A percentile compares a stretch with the other conserved stretches of the same genome.
Conservation (phyloP, 1,284 basidiomycete genomes). For the Sutorius eximius region DNA sequence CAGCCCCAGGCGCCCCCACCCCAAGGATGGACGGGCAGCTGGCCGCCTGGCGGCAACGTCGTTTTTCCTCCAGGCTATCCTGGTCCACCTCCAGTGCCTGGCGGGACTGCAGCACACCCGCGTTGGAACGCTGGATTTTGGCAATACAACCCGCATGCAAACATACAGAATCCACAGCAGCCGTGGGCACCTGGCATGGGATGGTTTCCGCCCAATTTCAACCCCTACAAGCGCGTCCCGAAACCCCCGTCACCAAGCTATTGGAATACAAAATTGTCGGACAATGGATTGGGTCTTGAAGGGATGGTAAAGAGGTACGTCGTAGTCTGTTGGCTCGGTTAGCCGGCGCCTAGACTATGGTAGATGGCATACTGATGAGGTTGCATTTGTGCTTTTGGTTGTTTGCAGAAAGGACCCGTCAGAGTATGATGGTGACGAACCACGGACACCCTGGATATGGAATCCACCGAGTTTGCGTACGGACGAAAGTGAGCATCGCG, state of each 20-base stretch:
- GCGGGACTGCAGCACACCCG: conserved; percentile 18
- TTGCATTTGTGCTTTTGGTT: background rate
- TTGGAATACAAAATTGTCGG: conserved; percentile 51
- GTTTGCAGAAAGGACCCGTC: conserved; percentile 37
- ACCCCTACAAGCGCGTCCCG: conserved; percentile 61
- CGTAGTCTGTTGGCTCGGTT: conserved; percentile 2
- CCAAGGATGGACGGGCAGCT: conserved; percentile 36
- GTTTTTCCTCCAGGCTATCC: conserved; percentile 35
- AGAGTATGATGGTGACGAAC: conserved; percentile 33
- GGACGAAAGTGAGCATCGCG: conserved; percentile 29
- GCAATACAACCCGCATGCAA: conserved; percentile 34
- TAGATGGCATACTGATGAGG: conserved; percentile 9
- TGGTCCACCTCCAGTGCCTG: conserved; percentile 32
- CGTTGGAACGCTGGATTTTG: conserved; percentile 32
- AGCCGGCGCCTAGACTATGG: background rate
- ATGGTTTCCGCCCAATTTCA: conserved; percentile 39
- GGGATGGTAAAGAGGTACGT: conserved; percentile 64
- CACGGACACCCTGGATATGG: conserved; percentile 48
- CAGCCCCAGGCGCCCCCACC: conserved; percentile 28
- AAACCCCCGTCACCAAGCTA: conserved; percentile 62
- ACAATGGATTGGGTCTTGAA: conserved; percentile 64
- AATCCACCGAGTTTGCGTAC: conserved; percentile 37
- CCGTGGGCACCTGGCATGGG: conserved; percentile 34
- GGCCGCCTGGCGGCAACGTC: conserved; percentile 33
- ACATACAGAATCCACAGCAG: conserved; percentile 28